phyloP scores from a whole-genome alignment of 306 rosid species.

The Corylus heterophylla region DNA sequence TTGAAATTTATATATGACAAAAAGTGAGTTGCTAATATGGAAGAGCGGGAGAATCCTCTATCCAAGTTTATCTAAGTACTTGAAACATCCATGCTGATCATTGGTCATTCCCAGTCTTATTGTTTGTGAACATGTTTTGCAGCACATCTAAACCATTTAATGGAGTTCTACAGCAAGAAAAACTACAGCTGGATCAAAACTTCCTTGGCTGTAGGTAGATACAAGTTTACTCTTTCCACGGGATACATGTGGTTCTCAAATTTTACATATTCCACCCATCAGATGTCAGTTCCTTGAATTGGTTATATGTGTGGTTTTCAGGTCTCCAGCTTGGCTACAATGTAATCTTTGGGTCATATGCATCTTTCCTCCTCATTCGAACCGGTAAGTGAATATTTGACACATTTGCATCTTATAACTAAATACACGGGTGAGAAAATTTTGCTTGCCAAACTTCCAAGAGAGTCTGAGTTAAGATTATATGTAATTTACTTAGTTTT shows the following conservation, averaged over 20 bases:
- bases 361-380: slow-evolving; percentile 89
- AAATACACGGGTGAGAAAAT: neutral
- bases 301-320: slow-evolving; percentile 30
- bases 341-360: slow-evolving; percentile 86
- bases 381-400: slow-evolving; percentile 57
- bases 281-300: neutral
- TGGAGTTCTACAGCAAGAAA: slow-evolving; percentile 71
- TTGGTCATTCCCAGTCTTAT: slow-evolving; percentile 12
- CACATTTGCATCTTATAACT: neutral
- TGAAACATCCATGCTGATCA: neutral
- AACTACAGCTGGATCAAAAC: slow-evolving; percentile 67
- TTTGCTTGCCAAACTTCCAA: neutral
- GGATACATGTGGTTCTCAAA: neutral
- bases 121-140: slow-evolving; percentile 38
- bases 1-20: too few species aligned
- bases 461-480: neutral
- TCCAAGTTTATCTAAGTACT: neutral
- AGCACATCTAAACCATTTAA: slow-evolving; percentile 93
- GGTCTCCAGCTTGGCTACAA: slow-evolving; percentile 97
- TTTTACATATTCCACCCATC: neutral
- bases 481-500: neutral
- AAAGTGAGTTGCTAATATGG: neutral
- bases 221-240: slow-evolving; percentile 19
- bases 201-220: slow-evolving; percentile 59
- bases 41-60: neutral